Evolutionary conservation across 2,329 filamentous ascomycete genomes (phyloP).

Genomic region (Colletotrichum sp.): DNA sequence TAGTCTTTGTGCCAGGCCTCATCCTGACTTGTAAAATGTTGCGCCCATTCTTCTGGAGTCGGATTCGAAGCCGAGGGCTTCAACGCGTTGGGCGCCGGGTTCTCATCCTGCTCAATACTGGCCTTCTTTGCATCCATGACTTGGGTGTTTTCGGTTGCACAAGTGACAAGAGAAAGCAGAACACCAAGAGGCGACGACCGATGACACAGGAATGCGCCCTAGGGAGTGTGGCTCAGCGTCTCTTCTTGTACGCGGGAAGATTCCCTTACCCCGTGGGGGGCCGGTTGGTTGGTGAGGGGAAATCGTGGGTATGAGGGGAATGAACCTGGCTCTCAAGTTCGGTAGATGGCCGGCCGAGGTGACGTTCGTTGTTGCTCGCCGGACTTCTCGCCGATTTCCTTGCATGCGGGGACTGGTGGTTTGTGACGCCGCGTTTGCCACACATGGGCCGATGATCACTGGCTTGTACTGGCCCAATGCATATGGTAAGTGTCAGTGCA

Average conservation of each 20-base stretch:
- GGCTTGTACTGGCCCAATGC: not conserved
- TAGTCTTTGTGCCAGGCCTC: slow-evolving; percentile 11
- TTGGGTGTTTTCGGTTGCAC: not conserved
- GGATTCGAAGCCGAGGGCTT: slow-evolving; percentile 7
- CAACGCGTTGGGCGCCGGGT: not conserved
- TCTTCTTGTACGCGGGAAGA: not conserved
- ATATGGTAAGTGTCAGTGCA: not conserved
- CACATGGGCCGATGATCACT: not conserved
- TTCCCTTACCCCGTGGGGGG: slow-evolving; percentile 1
- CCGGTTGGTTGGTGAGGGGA: not conserved
- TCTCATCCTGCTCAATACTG: slow-evolving; percentile 14
- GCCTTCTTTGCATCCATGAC: slow-evolving; percentile 4
- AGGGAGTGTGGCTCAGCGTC: not conserved
- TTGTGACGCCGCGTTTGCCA: not conserved
- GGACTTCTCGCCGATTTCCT: not conserved
- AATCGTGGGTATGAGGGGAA: not conserved
- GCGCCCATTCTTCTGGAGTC: slow-evolving; percentile 14
- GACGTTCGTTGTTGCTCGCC: not conserved
- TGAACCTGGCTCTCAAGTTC: not conserved
- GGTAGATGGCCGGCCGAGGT: slow-evolving; percentile 9
- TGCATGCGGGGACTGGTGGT: not conserved
- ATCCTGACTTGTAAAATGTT: not conserved
- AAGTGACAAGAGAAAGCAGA: not conserved
- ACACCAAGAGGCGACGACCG: not conserved
- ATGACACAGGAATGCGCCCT: not conserved